Conservation (phyloP, 2,329 filamentous ascomycete genomes). For the Paraconiothyrium sp. region DNA sequence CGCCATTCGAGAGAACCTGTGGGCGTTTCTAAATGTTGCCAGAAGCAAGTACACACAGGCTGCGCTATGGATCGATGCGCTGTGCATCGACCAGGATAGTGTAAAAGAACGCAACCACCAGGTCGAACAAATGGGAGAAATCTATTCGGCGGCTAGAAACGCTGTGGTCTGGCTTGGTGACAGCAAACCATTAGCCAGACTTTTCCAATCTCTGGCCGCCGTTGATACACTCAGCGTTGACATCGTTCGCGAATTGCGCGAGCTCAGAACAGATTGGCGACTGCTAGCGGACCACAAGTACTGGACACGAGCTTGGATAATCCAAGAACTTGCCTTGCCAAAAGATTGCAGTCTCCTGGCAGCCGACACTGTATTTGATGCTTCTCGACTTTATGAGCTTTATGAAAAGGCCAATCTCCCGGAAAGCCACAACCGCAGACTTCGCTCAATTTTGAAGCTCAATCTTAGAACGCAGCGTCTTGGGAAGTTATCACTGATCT, state of each 20-base stretch:
- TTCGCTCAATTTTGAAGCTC: background rate
- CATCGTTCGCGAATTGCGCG: background rate
- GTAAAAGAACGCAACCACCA: background rate
- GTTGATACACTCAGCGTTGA: background rate
- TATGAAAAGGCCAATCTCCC: background rate
- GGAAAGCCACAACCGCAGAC: background rate
- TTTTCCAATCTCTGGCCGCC: background rate
- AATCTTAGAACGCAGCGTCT: background rate
- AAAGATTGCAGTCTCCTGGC: background rate
- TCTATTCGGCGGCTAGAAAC: background rate
- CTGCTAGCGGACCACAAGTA: background rate
- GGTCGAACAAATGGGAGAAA: background rate
- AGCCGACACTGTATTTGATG: background rate
- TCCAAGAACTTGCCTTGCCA: background rate
- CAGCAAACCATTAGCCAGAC: background rate
- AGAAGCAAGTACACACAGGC: background rate
- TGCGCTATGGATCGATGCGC: background rate
- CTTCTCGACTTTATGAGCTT: background rate
- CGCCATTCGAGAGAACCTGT: background rate
- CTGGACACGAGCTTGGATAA: background rate
- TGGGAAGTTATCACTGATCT: background rate
- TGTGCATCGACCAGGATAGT: background rate
- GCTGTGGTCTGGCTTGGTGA: background rate
- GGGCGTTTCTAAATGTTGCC: background rate
- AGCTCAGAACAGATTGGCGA: background rate